phyloP scores from a whole-genome alignment of 2,329 filamentous ascomycete genomes.

The Ascochyta viciae-villosae region DNA sequence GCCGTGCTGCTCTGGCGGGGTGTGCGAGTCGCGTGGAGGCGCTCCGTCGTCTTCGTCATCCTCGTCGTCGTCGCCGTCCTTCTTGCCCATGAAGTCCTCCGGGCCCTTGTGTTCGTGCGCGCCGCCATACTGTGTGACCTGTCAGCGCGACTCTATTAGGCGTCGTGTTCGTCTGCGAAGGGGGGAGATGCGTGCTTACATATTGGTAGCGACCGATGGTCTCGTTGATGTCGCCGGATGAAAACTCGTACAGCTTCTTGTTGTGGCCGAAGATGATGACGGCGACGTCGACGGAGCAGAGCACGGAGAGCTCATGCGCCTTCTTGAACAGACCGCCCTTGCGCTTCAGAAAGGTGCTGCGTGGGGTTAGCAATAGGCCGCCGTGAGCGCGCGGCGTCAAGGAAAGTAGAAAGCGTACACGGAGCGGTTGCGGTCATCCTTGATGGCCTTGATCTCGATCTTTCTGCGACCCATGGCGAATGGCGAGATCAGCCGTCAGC shows the following conservation, averaged over 20 bases:
- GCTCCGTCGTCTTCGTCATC: constrained; percentile 78
- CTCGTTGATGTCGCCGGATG: constrained; percentile 90
- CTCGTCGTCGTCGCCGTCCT: constrained; percentile 76
- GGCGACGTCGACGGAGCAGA: constrained; percentile 97
- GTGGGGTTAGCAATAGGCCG: constrained; percentile 32
- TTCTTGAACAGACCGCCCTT: constrained; percentile 99
- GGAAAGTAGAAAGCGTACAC: constrained; percentile 70
- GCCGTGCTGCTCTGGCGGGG: constrained; percentile 66
- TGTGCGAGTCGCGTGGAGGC: constrained; percentile 71
- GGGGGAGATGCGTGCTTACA: constrained; percentile 63
- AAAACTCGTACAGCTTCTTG: constrained; percentile 99
- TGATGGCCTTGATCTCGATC: constrained; percentile 99
- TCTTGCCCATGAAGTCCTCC: constrained; percentile 84
- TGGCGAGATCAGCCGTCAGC: constrained; percentile 29
- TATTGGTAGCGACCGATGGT: constrained; percentile 89
- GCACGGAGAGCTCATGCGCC: constrained; percentile 95
- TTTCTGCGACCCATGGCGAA: constrained; percentile 89
- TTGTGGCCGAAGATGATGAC: constrained; percentile 99
- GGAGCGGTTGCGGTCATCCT: constrained; percentile 96
- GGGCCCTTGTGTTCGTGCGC: constrained; percentile 97
- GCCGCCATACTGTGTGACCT: constrained; percentile 74
- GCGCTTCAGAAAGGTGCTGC: constrained; percentile 94
- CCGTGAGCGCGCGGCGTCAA: constrained; percentile 12
- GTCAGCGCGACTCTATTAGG: constrained; percentile 37
- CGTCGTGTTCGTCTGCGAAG: constrained; percentile 6